Evolutionary conservation across 164 flowering plant genomes (phyloP).

Genomic region (Litsea cubeba): DNA sequence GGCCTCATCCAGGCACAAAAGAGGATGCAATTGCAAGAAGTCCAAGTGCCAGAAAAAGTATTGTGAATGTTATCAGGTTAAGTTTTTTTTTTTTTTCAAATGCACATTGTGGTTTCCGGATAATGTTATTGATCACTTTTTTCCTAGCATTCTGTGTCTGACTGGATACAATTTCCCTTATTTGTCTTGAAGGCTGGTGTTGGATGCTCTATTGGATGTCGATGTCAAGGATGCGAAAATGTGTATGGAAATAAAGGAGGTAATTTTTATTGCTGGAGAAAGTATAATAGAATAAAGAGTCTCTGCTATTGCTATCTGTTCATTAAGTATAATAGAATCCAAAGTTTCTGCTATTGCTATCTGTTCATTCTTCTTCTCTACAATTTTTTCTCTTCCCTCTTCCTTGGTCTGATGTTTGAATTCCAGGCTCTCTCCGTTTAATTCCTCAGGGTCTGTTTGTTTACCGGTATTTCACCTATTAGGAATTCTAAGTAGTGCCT

Average conservation of each 20-base stretch:
- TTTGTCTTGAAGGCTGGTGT: constrained; percentile 41
- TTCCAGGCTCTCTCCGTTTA: too few species aligned
- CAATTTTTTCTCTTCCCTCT: too few species aligned
- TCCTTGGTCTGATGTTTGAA: too few species aligned
- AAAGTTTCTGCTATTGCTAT: too few species aligned
- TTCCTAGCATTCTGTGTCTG: neutral
- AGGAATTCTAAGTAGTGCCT: too few species aligned
- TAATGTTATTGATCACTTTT: neutral
- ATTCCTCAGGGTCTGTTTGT: too few species aligned
- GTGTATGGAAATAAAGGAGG: constrained; percentile 61
- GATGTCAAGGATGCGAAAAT: constrained; percentile 38
- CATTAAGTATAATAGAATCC: too few species aligned
- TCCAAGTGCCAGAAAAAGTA: constrained; percentile 81
- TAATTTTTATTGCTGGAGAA: constrained; percentile 9
- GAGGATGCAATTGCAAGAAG: constrained; percentile 90
- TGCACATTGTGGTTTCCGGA: neutral
- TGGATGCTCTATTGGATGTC: constrained; percentile 55
- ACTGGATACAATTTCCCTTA: neutral
- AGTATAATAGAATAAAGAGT: too few species aligned
- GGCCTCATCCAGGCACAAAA: constrained; percentile 70
- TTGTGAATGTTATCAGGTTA: constrained; percentile 91
- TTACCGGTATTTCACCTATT: too few species aligned
- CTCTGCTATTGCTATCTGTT: too few species aligned
- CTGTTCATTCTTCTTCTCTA: too few species aligned
- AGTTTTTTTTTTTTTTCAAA: constrained; percentile 24